Conservation (phyloP, 2,329 filamentous ascomycete species). For the Scedosporium dehoogii region DNA sequence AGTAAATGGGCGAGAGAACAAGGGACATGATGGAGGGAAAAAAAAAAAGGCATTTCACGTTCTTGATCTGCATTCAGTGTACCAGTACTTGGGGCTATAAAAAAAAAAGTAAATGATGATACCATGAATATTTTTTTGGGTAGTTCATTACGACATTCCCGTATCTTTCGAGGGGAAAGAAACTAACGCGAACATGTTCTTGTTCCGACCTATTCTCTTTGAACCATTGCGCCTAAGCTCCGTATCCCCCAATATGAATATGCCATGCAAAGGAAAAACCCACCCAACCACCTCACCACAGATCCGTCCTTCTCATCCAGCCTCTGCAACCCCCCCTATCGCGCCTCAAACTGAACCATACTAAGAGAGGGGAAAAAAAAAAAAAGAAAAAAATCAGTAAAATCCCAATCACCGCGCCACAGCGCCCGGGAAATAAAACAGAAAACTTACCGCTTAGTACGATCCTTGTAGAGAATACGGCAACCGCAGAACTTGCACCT, state of each 20-base stretch:
- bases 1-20: conserved; percentile 6
- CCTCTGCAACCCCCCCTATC: conserved; percentile 34
- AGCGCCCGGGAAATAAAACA: not conserved
- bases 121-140: not conserved
- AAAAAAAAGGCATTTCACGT: not conserved
- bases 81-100: not conserved
- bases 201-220: not conserved
- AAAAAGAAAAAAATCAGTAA: conserved; percentile 13
- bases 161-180: not conserved
- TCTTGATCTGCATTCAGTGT: not conserved
- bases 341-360: conserved; percentile 97
- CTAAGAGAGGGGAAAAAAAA: conserved; percentile 34
- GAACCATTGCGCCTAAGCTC: not conserved
- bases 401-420: not conserved
- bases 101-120: conserved; percentile 5
- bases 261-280: not conserved
- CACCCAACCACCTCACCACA: not conserved
- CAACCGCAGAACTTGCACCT: conserved; percentile 93
- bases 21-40: not conserved
- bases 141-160: not conserved
- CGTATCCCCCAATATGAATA: not conserved
- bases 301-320: conserved; percentile 1
- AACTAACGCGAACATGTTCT: not conserved
- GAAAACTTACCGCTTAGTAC: conserved; percentile 77
- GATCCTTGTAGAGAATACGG: conserved; percentile 92